These are phyloP conservation scores for Gastroboletus turbinatus DNA, from an alignment of 1,284 basidiomycete species.

Conservation along the genomic window DNA sequence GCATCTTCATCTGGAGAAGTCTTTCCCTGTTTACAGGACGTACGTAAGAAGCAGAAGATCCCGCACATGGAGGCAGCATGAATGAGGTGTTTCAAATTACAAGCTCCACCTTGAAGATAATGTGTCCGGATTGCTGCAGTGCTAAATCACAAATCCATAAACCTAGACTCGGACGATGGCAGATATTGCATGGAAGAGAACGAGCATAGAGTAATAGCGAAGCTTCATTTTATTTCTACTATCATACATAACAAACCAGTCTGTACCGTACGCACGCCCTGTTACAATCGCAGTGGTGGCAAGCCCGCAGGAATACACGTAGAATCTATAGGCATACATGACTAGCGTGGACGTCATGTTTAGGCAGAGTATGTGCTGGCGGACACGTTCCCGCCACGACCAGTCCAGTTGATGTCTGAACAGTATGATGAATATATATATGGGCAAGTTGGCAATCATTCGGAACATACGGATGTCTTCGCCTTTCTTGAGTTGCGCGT, in stretches of 20 bases:
- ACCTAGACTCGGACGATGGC: neutral
- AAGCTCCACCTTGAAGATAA: neutral
- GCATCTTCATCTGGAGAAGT: slow-evolving; percentile 6
- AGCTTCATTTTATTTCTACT: slow-evolving; percentile 12
- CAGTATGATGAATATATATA: slow-evolving; percentile 6
- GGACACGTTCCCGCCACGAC: slow-evolving; percentile 91
- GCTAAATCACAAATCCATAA: neutral
- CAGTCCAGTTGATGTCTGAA: slow-evolving; percentile 88
- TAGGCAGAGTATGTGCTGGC: slow-evolving; percentile 91
- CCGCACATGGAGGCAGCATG: slow-evolving; percentile 49
- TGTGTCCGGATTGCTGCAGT: neutral
- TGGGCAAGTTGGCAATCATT: slow-evolving; percentile 4
- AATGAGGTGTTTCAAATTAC: neutral
- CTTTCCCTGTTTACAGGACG: slow-evolving; percentile 7
- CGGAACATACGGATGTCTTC: slow-evolving; percentile 81
- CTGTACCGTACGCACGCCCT: slow-evolving; percentile 17
- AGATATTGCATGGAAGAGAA: neutral
- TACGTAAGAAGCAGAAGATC: slow-evolving; percentile 41
- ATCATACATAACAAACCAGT: slow-evolving; percentile 12
- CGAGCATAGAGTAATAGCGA: neutral
- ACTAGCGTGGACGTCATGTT: slow-evolving; percentile 22
- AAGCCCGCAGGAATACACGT: neutral
- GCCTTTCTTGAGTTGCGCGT: slow-evolving; percentile 73
- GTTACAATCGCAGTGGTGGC: slow-evolving; percentile 14
- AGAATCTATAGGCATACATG: slow-evolving; percentile 19